Evolutionary conservation across 306 rosid genomes (phyloP).

Genomic region (Dalbergia cultrata): DNA sequence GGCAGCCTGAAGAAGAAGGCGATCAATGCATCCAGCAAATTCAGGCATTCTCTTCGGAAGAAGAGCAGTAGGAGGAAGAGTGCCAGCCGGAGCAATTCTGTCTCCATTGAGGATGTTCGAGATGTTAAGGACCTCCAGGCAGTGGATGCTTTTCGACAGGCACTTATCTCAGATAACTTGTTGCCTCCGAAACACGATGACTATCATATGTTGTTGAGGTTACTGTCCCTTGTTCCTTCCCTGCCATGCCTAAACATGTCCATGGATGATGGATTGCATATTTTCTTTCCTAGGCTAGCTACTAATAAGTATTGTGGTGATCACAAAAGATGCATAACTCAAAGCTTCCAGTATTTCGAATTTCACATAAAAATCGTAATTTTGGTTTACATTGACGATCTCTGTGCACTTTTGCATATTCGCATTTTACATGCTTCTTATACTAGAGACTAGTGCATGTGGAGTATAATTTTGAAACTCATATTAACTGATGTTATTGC

Average conservation of each 20-base stretch:
- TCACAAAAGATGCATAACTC: conserved; percentile 5
- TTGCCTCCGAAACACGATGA: conserved; percentile 80
- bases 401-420: neutral
- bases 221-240: conserved; percentile 10
- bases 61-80: conserved; percentile 64
- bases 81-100: conserved; percentile 48
- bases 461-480: conserved; percentile 27
- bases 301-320: conserved; percentile 15
- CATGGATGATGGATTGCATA: neutral
- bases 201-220: conserved; percentile 87
- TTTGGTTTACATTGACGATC: neutral
- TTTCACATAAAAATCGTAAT: neutral
- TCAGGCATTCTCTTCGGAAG: conserved; percentile 84
- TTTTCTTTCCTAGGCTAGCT: neutral
- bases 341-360: conserved; percentile 12
- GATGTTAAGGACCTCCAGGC: conserved; percentile 79
- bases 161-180: conserved; percentile 73
- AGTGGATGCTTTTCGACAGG: conserved; percentile 80
- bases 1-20: conserved; percentile 86
- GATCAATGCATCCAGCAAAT: conserved; percentile 80
- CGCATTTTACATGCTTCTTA: conserved; percentile 20
- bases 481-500: conserved; percentile 41
- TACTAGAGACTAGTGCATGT: conserved; percentile 14
- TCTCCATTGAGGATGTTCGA: conserved; percentile 88
- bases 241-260: neutral